Percentiles rank a stretch among this genome's conserved stretches.
Conservation (phyloP, 108 stramenopile species). For the Skeletonema tropicum region DNA sequence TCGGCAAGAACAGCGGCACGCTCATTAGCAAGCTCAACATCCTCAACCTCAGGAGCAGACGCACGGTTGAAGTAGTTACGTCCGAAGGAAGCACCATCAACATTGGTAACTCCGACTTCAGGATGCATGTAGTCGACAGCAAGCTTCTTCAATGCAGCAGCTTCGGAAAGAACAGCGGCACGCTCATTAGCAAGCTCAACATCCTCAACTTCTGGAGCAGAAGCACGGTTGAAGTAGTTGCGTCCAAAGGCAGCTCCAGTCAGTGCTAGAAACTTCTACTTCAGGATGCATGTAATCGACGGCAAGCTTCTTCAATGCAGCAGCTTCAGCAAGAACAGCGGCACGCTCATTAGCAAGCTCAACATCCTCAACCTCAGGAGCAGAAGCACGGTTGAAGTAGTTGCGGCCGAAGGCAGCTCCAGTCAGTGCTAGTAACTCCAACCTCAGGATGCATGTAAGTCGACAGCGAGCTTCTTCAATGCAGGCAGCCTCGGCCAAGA, state of each 20-base stretch:
- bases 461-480: too few relatives aligned
- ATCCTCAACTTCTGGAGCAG: conserved; percentile 37
- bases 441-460: too few relatives aligned
- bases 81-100: conserved; percentile 21
- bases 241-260: conserved; percentile 38
- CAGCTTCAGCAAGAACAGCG: too few relatives aligned
- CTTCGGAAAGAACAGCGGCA: too few relatives aligned
- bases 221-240: conserved; percentile 57
- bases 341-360: background rate
- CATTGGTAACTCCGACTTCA: conserved; percentile 56
- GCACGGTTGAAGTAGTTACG: conserved; percentile 62
- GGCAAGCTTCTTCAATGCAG: conserved; percentile 7
- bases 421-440: too few relatives aligned
- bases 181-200: background rate
- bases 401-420: too few relatives aligned
- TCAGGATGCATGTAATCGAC: conserved; percentile 69
- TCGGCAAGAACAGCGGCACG: too few relatives aligned
- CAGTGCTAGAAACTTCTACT: conserved; percentile 34
- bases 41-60: conserved; percentile 43
- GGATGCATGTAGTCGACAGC: conserved; percentile 62
- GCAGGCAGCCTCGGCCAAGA: too few relatives aligned
- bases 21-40: background rate
- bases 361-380: conserved; percentile 15
- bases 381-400: conserved; percentile 61
- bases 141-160: conserved; percentile 2